Conservation (phyloP, 345 rosid genomes). For the Populus alba region DNA sequence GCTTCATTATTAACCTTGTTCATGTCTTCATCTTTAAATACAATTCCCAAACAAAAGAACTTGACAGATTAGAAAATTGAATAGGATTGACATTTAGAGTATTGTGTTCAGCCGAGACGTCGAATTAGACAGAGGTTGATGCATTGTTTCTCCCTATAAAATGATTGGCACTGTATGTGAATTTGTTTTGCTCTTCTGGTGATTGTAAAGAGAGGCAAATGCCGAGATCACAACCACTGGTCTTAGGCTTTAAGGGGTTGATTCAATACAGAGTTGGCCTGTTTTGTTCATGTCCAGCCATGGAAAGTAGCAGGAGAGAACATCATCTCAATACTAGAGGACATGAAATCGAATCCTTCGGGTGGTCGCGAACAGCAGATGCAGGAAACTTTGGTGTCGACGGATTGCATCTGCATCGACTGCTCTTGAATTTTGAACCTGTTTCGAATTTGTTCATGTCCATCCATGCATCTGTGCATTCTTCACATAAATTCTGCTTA, state of each 20-base stretch:
- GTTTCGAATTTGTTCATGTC: no score
- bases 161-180: background rate
- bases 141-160: background rate
- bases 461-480: no score
- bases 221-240: background rate
- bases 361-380: no score
- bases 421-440: background rate
- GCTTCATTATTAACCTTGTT: background rate
- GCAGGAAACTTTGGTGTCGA: background rate
- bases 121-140: background rate
- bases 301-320: background rate
- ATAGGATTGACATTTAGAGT: background rate
- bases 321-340: background rate
- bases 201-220: background rate
- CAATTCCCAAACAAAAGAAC: background rate
- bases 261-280: background rate
- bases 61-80: conserved; percentile 3
- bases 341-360: background rate
- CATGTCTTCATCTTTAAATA: background rate
- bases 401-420: background rate
- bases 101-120: background rate
- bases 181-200: background rate
- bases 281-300: background rate
- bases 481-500: no score
- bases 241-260: background rate